Base-by-base conservation (phyloP, 768 basidiomycete genomes). In the Pisolithus microcarpus region DNA sequence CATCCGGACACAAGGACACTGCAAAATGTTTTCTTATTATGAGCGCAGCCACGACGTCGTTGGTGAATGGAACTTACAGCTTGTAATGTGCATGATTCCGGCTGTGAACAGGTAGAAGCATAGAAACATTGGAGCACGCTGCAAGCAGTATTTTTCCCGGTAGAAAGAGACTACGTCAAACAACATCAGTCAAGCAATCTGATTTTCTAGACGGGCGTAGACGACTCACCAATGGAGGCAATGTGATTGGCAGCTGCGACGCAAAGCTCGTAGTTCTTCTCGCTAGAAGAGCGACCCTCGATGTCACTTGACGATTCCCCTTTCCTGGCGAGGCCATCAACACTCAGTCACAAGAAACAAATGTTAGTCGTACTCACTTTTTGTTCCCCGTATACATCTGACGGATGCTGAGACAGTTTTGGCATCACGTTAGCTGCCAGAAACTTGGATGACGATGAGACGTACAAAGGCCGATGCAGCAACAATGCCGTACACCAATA, bases 41-140 rank as follows among this genome's bases (percentile, higher is more conserved):
- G 21, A 36, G 18, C 5, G 13, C 42, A 36, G 47, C 19, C 23
- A 31, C 23, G 46, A 45, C 5, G 3, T 10, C 3, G 28, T 1
- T 18, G 24, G 18, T 1, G 46, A 42, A 51, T 18, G 18, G 5
- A 11, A 77, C 87, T 57, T 60, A 91, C 87, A 65, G 38, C 72
- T 82, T 2, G 81, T 81, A 43, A 87, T 78, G 58, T 90, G 88
- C 84, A 86, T 87, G 48, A 90, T 80, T 51, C 80, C 79, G 15
- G 87, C 86, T 3, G 84, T 84, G 69, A 91, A 91, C 15, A 87
- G 72, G 59, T 88, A 89, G 61, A 88, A 91, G 58, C 78, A 83
- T 26, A 87, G 67, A 61, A 87, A 90, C 4, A 82, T 84, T 1
- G 87, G 70, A 16, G 79, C 79, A 13, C 77, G 76, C 44, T 75